These are phyloP conservation scores for Diplodia mutila DNA, from an alignment of 2,329 filamentous ascomycete genomes.

Conservation along the genomic window DNA sequence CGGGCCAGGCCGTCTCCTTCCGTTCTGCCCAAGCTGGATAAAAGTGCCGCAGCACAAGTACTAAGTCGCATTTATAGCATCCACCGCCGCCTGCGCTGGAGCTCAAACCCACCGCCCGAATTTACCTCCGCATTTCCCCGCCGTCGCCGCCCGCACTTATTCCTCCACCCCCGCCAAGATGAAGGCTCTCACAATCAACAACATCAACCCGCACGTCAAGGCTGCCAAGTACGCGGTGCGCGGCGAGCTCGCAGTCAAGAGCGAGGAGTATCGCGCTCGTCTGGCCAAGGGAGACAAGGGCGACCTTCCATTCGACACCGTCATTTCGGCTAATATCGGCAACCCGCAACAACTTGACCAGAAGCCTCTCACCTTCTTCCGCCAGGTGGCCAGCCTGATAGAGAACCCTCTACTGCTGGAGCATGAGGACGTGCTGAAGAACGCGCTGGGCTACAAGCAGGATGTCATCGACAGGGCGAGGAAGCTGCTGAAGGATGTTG, in stretches of 20 bases:
- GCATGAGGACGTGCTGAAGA: constrained; percentile 76
- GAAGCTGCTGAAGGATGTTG: constrained; percentile 78
- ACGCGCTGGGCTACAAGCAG: constrained; percentile 79
- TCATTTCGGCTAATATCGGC: constrained; percentile 98
- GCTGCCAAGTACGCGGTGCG: constrained; percentile 94
- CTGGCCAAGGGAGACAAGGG: constrained; percentile 64
- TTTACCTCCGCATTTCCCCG: constrained; percentile 4
- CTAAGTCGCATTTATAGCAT: constrained; percentile 1
- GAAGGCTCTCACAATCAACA: constrained; percentile 68
- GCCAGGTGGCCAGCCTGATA: constrained; percentile 88
- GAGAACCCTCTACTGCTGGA: constrained; percentile 88
- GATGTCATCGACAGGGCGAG: constrained; percentile 86
- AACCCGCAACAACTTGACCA: constrained; percentile 99
- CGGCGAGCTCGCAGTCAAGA: constrained; percentile 91
- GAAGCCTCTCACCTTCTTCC: constrained; percentile 99
- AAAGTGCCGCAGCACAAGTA: not conserved
- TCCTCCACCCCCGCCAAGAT: constrained; percentile 19
- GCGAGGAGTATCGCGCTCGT: constrained; percentile 82
- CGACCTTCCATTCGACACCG: constrained; percentile 79
- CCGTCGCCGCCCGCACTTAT: constrained; percentile 4
- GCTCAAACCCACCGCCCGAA: not conserved
- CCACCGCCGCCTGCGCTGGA: not conserved
- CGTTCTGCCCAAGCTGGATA: not conserved
- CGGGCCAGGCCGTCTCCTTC: constrained; percentile 9
- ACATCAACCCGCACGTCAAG: constrained; percentile 89